Conservation (phyloP, 1,139 yeast genomes). For the Pichia sp. region DNA sequence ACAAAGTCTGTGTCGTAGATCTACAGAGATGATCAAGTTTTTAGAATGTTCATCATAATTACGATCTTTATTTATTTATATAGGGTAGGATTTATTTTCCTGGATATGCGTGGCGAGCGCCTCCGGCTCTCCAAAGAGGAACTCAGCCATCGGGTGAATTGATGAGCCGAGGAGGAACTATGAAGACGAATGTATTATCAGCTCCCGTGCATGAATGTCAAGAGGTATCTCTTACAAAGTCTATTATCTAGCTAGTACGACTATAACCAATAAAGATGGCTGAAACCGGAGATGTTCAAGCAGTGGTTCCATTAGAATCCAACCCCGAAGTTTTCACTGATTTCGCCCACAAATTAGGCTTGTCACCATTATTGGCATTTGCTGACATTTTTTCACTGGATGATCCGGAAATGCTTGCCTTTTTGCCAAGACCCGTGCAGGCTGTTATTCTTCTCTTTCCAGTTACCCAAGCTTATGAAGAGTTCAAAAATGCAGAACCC, state of each 20-base stretch:
- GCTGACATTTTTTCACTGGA: conserved; percentile 81
- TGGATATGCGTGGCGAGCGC: too few species aligned
- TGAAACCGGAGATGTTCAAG: conserved; percentile 1
- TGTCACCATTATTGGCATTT: conserved; percentile 56
- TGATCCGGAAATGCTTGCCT: conserved; percentile 71
- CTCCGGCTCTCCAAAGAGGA: too few species aligned
- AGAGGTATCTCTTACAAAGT: too few species aligned
- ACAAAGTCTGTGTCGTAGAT: conserved; percentile 65
- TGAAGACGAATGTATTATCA: too few species aligned
- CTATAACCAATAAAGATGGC: not conserved
- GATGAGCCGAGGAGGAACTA: too few species aligned
- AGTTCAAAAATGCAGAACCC: conserved; percentile 33
- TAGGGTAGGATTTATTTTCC: not conserved
- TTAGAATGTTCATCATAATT: too few species aligned
- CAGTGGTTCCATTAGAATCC: conserved; percentile 84
- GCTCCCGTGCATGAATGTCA: too few species aligned
- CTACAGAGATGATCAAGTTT: conserved; percentile 44
- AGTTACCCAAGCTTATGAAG: conserved; percentile 58
- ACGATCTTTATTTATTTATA: too few species aligned
- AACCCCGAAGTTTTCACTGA: conserved; percentile 82
- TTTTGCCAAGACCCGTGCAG: conserved; percentile 75
- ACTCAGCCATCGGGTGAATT: too few species aligned
- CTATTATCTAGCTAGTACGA: not conserved
- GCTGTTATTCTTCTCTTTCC: conserved; percentile 82
- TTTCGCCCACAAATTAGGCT: conserved; percentile 65